Evolutionary conservation across 2,329 filamentous ascomycete genomes (phyloP).

Genomic region (Alternaria sp.): DNA sequence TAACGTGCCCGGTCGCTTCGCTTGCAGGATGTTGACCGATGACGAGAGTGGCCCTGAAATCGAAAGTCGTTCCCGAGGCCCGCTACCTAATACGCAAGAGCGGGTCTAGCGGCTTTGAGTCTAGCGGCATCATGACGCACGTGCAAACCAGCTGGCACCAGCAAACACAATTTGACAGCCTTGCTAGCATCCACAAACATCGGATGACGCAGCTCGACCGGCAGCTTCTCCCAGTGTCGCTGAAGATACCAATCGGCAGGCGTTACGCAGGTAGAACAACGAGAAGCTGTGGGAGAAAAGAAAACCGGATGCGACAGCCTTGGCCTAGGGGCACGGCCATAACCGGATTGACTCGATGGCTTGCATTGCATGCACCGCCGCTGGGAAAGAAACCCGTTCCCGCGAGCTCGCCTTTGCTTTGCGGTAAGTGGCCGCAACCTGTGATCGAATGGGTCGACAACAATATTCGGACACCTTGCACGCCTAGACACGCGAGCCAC

Average conservation of each 20-base stretch:
- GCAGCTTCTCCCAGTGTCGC: not conserved
- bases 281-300: not conserved
- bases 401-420: constrained; percentile 11
- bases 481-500: constrained; percentile 5
- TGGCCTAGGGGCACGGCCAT: constrained; percentile 3
- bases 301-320: not conserved
- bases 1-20: constrained; percentile 6
- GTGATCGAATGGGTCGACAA: not conserved
- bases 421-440: constrained; percentile 3
- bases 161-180: not conserved
- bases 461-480: not conserved
- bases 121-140: not conserved
- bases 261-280: not conserved
- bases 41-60: constrained; percentile 16
- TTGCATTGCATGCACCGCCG: constrained; percentile 13
- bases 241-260: not conserved
- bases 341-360: not conserved
- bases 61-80: constrained; percentile 21
- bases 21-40: constrained; percentile 25
- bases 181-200: not conserved
- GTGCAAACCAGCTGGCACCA: not conserved
- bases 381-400: constrained; percentile 22
- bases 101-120: not conserved
- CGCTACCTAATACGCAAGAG: constrained; percentile 10
- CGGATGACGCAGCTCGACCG: not conserved